Conservation (phyloP, 768 basidiomycete genomes). For the Suillus subalutaceus region DNA sequence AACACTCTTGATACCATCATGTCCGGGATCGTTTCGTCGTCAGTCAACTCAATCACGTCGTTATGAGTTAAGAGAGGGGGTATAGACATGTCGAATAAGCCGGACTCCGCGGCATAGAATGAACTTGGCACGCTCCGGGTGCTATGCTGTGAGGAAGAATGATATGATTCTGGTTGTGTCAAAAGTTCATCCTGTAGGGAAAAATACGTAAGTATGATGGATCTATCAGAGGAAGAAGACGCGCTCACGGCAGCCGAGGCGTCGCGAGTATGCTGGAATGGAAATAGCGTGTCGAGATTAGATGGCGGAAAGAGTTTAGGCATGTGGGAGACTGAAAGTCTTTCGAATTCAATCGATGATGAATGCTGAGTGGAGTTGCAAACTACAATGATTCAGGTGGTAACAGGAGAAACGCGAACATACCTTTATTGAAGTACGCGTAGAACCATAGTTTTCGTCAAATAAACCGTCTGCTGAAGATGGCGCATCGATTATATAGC, state of each 20-base stretch:
- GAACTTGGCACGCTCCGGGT: conserved; percentile 1
- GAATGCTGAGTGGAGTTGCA: conserved; percentile 17
- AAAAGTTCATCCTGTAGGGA: conserved; percentile 11
- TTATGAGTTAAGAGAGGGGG: conserved; percentile 6
- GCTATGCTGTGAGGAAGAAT: conserved; percentile 8
- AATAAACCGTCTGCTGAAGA: not conserved
- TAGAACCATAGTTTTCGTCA: conserved; percentile 15
- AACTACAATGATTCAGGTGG: conserved; percentile 11
- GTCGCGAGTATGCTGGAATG: conserved; percentile 11
- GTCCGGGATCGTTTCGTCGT: conserved; percentile 3
- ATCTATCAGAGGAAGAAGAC: not conserved
- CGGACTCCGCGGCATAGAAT: conserved; percentile 11
- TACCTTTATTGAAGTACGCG: conserved; percentile 19
- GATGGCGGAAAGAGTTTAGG: conserved; percentile 16
- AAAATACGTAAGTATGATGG: conserved; percentile 1
- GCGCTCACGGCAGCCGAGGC: conserved; percentile 20
- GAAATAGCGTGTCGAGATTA: conserved; percentile 7
- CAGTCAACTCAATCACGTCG: conserved; percentile 2
- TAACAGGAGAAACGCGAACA: not conserved
- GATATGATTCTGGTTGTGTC: not conserved
- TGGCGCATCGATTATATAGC: not conserved
- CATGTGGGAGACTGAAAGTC: conserved; percentile 12
- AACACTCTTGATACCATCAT: not conserved
- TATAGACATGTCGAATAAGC: conserved; percentile 11
- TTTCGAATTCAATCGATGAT: conserved; percentile 3